Evolutionary conservation across 805 yeast species (phyloP), one percentile per base, ranked within the genome.

Genomic region (Nakazawaea peltata): DNA sequence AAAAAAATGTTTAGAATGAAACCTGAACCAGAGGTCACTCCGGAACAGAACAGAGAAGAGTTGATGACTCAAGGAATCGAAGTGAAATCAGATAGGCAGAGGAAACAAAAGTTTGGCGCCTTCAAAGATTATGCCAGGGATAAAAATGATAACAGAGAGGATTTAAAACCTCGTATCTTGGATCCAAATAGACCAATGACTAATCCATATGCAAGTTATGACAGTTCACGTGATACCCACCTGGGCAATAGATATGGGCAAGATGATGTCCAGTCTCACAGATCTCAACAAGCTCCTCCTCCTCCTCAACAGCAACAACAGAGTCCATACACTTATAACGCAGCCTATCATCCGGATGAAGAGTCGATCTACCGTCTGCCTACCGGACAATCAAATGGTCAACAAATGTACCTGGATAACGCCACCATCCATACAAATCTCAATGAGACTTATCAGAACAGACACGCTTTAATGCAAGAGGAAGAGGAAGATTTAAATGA

Each of bases 91-190:
- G 54, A 51, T 3, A 53, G 47, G 29, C 57, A 50, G 28, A 53
- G 61, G 40, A 59, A 59, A 42, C 59, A 62, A 43, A 60, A 64
- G 41, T 64, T 73, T 51, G 58, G 64, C 21, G 75, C 75, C 4
- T 73, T 71, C 42, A 58, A 65, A 2, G 58, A 61, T 18, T 67
- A 56, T 47, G 71, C 77, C 5, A 59, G 58, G 38, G 69, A 66
- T 17, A 57, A 54, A 33, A 49, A 53, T 3, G 48, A 51, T 24
- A 54, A 55, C 33, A 53, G 53, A 26, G 22, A 27, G 18, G 36
- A 36, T 4, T 30, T 37, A 8, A 25, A 19, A 26, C 40, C 40
- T 1, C 26, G 24, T n/a, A 18, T 23, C 9, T 9, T 28, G 25
- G 40, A 19, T n/a, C 30, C 30, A 3, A 12, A 30, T 15, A 28